A percentile compares a stretch with the other conserved stretches of the same genome.
These are phyloP conservation scores for Neonectria sp. DNA, from an alignment of 2,329 filamentous ascomycete genomes.

Conservation along the genomic window DNA sequence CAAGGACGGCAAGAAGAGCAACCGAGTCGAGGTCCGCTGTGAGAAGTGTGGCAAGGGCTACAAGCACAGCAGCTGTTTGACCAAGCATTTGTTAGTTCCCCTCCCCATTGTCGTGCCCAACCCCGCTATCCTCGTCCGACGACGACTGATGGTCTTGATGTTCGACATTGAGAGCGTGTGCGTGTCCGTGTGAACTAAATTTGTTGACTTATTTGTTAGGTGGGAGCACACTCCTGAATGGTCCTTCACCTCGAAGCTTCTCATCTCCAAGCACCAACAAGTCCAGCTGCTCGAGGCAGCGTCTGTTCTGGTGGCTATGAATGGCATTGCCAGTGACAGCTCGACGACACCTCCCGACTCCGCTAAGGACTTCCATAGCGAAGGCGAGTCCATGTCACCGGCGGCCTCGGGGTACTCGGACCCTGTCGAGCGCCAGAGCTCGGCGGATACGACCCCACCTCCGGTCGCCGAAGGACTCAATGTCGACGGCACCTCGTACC, in stretches of 20 bases:
- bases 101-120: slow-evolving; percentile 61
- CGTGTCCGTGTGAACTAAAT: slow-evolving; percentile 36
- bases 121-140: slow-evolving; percentile 49
- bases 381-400: slow-evolving; percentile 86
- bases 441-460: slow-evolving; percentile 92
- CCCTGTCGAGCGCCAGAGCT: slow-evolving; percentile 83
- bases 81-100: slow-evolving; percentile 99
- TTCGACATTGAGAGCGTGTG: slow-evolving; percentile 28
- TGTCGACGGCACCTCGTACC: slow-evolving; percentile 65
- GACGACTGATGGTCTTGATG: slow-evolving; percentile 33
- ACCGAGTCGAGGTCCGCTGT: slow-evolving; percentile 90
- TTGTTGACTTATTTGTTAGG: slow-evolving; percentile 66
- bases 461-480: slow-evolving; percentile 79
- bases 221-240: slow-evolving; percentile 99
- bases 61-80: slow-evolving; percentile 99
- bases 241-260: slow-evolving; percentile 95
- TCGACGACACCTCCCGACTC: slow-evolving; percentile 75
- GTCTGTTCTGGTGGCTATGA: slow-evolving; percentile 97
- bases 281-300: slow-evolving; percentile 97
- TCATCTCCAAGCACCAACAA: slow-evolving; percentile 99
- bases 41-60: slow-evolving; percentile 99
- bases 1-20: slow-evolving; percentile 89
- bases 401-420: slow-evolving; percentile 87
- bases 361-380: slow-evolving; percentile 79
- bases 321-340: slow-evolving; percentile 62